phyloP scores from a whole-genome alignment of 257 asterid species.

The Solanum raphanifolium region DNA sequence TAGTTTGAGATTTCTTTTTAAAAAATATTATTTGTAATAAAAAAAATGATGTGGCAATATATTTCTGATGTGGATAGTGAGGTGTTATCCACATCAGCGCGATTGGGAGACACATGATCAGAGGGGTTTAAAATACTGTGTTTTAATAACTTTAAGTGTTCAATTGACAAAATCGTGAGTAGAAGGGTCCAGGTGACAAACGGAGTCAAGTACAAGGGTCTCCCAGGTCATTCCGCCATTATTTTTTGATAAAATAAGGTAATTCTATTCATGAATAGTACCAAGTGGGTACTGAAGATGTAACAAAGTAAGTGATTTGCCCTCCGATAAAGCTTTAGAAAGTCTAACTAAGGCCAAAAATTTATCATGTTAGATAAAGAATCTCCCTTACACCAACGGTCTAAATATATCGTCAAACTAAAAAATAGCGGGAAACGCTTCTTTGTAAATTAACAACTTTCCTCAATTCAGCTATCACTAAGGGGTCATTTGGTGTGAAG shows the following conservation, averaged over 20 bases:
- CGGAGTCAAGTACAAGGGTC: too few relatives aligned
- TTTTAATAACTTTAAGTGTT: too few relatives aligned
- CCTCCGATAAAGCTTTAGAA: background rate
- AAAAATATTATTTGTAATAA: too few relatives aligned
- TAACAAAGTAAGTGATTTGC: background rate
- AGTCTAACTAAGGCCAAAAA: background rate
- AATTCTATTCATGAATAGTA: background rate
- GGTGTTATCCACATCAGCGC: too few relatives aligned
- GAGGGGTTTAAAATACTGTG: too few relatives aligned
- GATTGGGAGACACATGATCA: too few relatives aligned
- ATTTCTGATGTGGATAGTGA: too few relatives aligned
- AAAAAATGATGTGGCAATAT: too few relatives aligned
- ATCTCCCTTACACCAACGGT: background rate
- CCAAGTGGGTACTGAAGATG: background rate
- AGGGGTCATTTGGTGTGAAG: background rate
- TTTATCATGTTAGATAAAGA: background rate
- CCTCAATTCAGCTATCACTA: background rate
- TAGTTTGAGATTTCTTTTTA: too few relatives aligned
- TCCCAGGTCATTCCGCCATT: too few relatives aligned
- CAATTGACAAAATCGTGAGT: too few relatives aligned
- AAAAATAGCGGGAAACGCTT: background rate
- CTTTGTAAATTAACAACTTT: background rate
- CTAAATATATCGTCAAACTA: background rate
- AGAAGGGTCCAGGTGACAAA: too few relatives aligned
- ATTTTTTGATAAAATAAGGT: background rate